These are phyloP conservation scores for Exophiala calicioides DNA, from an alignment of 2,329 filamentous ascomycete species.

Conservation along the genomic window DNA sequence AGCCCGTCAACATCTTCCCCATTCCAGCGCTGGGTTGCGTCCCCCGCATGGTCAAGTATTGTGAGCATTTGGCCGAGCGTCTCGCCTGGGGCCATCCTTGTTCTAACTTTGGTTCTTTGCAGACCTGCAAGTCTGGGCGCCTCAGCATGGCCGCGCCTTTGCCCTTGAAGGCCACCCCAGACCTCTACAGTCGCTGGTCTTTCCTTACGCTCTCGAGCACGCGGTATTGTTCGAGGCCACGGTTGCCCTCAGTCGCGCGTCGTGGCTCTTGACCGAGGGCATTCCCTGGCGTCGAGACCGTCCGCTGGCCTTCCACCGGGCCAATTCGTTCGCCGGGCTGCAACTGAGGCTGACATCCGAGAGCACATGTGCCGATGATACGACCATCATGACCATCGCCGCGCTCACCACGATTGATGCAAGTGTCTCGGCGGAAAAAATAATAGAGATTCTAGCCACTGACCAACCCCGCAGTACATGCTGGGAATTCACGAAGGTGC, in stretches of 20 bases:
- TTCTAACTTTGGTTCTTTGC: slow-evolving; percentile 2
- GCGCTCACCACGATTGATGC: slow-evolving; percentile 25
- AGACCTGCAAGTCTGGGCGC: slow-evolving; percentile 23
- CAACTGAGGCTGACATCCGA: slow-evolving; percentile 13
- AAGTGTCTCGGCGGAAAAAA: not conserved
- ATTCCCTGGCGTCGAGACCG: slow-evolving; percentile 18
- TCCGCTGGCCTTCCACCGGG: slow-evolving; percentile 15
- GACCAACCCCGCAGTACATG: slow-evolving; percentile 14
- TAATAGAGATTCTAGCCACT: not conserved
- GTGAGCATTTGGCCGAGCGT: slow-evolving; percentile 6
- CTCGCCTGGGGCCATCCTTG: not conserved
- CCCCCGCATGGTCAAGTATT: slow-evolving; percentile 24
- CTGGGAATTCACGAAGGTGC: slow-evolving; percentile 22
- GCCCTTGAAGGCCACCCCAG: slow-evolving; percentile 24
- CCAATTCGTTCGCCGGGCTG: slow-evolving; percentile 16
- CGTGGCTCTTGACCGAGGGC: slow-evolving; percentile 19
- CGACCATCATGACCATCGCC: slow-evolving; percentile 23
- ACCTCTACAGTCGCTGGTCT: slow-evolving; percentile 20
- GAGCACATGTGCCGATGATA: slow-evolving; percentile 18
- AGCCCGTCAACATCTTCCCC: slow-evolving; percentile 19
- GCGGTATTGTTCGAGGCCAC: slow-evolving; percentile 19
- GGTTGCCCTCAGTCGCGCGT: slow-evolving; percentile 17
- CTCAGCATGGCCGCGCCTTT: slow-evolving; percentile 21
- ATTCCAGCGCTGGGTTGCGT: slow-evolving; percentile 21
- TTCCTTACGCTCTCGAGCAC: slow-evolving; percentile 21